Evolutionary conservation across 208 protist genomes (phyloP), one percentile per base, ranked within the genome.

Genomic region (Leishmania mexicana): DNA sequence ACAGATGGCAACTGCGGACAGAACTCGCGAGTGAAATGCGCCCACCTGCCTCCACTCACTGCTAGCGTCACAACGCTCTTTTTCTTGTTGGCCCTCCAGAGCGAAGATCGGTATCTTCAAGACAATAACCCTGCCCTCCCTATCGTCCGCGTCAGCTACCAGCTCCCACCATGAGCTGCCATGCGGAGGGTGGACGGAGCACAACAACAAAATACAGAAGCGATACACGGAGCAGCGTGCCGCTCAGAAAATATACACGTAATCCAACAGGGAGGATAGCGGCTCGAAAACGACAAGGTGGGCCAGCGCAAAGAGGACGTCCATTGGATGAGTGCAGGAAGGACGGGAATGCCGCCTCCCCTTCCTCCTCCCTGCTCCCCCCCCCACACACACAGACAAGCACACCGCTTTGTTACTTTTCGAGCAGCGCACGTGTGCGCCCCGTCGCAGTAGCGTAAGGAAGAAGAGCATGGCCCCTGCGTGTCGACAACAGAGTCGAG

Each of bases 151-250:
- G 15, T 68, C 62, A 40, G 10, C 62, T 31, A 40, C 10, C 31
- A 40, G 62, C 62, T 38, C 31, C 15, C 31, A 35, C 62, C 28
- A 68, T 31, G 15, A 17, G 31, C 15, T 31, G 31, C 10, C 31
- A 21, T 68, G 31, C 62, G 8, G 65, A 76, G 76, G 65, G 31
- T 58, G 53, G 68, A 31, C 51, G 70, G 5, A 45, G 49, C n/a
- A 81, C 38, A 73, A 42, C 35, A 75, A 75, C 35, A 47, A 28
- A 49, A 73, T 8, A 21, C 28, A 58, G 40, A 84, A 81, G 53
- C n/a, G 51, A 31, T 24, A 31, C 31, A 21, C 62, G 13, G 51
- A 35, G 5, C 4, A 54, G 15, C 17, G 10, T 54, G 51, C 5
- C 1, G 17, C 15, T 13, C 4, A 54, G 51, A 21, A 49, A 54